Evolutionary conservation across 805 yeast genomes (phyloP), one percentile per base, ranked within the genome.

Genomic region (Millerozyma acaciae): DNA sequence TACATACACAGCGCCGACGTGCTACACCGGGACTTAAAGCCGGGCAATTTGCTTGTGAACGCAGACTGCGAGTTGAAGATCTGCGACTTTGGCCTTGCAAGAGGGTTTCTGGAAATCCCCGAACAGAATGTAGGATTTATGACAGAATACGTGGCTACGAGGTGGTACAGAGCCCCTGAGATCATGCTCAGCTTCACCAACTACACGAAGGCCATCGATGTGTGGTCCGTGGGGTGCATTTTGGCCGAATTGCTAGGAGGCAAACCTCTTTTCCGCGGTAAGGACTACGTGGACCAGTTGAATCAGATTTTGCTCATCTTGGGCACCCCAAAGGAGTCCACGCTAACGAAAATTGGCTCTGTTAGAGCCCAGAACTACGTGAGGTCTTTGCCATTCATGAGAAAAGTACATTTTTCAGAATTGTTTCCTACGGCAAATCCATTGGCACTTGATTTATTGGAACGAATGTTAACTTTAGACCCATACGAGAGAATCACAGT

Each of bases 141-240:
- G 69, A 93, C 98, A 1, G 97, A 90, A 58, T 93, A 93, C 55
- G 98, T 93, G 17, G 97, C 98, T 20, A 93, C 98, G 1, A 74
- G 98, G 56, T 93, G 98, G 98, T 93, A 93, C 60, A 71, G 98
- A 46, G 98, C 98, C 3, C 98, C 98, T 0, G 98, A 93, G 54
- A 88, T 93, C 60, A 90, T 93, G 88, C 70, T 93, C 35, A 82
- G 94, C 43, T 87, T 85, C 65, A 95, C 93, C 57, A 86, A 89
- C 38, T 90, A 90, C 59, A 85, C 97, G 5, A 89, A 87, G 62
- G 96, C 98, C 16, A 90, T 93, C 39, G 98, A 93, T 58, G 75
- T 93, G 37, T 93, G 98, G 98, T 87, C 97, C 0, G 95, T 93
- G 14, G 98, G 98, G 3, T 93, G 98, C 63, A 89, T 93, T 38